phyloP scores from a whole-genome alignment of 164 flowering plant species.

The Paratinospora sagittata region DNA sequence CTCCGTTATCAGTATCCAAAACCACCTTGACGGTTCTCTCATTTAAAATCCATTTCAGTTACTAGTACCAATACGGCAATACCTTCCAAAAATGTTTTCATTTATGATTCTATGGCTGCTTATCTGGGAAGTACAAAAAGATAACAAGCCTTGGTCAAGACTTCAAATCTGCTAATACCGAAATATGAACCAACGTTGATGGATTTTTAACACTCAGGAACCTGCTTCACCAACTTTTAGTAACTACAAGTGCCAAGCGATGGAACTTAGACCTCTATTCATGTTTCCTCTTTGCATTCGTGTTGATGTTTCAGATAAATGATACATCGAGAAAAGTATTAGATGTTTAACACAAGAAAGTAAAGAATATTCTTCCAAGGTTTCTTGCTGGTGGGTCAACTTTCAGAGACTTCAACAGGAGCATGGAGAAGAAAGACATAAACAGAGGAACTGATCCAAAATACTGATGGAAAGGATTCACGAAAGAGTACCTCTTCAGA shows the following conservation, averaged over 20 bases:
- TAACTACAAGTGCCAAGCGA: neutral
- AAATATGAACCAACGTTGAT: too few species aligned
- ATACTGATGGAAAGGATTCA: neutral
- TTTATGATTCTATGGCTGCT: neutral
- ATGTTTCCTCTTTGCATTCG: neutral
- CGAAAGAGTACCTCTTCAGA: slow-evolving; percentile 44
- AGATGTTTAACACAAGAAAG: neutral
- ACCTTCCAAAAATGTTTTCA: neutral
- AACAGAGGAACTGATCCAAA: neutral
- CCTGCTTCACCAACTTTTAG: too few species aligned
- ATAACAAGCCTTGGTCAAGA: too few species aligned
- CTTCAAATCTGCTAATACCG: too few species aligned
- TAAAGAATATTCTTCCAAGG: neutral
- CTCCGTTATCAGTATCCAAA: neutral
- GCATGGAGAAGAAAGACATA: neutral
- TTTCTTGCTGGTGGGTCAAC: neutral
- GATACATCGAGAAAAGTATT: neutral
- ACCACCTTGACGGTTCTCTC: neutral
- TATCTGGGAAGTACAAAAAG: too few species aligned
- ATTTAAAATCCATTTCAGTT: neutral
- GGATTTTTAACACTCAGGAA: too few species aligned
- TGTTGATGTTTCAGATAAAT: neutral
- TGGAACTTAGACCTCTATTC: neutral
- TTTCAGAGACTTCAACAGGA: neutral
- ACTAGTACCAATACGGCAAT: too few species aligned